These are phyloP conservation scores for Ogataea nakhonphanomensis DNA, from an alignment of 805 yeast genomes.

Conservation along the genomic window DNA sequence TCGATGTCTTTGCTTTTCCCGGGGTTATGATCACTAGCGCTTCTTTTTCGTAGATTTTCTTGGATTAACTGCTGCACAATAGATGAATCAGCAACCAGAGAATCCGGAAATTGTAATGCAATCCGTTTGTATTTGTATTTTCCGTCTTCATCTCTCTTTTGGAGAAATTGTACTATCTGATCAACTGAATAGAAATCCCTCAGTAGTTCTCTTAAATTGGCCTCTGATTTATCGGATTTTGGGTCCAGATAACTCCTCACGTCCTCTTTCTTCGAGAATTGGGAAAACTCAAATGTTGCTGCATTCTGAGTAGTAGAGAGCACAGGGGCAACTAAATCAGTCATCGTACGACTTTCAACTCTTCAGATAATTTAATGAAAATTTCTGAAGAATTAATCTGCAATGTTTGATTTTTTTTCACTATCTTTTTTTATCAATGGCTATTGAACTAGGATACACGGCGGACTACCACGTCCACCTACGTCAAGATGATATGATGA, in stretches of 20 bases:
- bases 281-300: constrained; percentile 46
- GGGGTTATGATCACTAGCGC: constrained; percentile 2
- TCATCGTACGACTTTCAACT: constrained; percentile 6
- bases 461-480: constrained; percentile 97
- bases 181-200: constrained; percentile 51
- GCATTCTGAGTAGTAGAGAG: constrained; percentile 75
- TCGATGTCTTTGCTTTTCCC: constrained; percentile 25
- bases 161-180: constrained; percentile 22
- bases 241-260: constrained; percentile 26
- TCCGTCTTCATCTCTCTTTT: constrained; percentile 28
- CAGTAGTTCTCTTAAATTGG: constrained; percentile 35
- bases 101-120: constrained; percentile 90
- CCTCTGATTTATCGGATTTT: constrained; percentile 23
- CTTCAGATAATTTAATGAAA: background rate
- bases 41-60: constrained; percentile 27
- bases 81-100: constrained; percentile 72
- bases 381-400: background rate
- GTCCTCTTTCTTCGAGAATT: constrained; percentile 28
- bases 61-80: constrained; percentile 58
- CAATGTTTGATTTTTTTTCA: background rate
- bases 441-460: constrained; percentile 59
- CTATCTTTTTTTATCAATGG: constrained; percentile 2
- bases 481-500: constrained; percentile 92
- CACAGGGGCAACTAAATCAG: constrained; percentile 54
- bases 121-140: constrained; percentile 42